Base-by-base conservation (phyloP, 164 flowering plant genomes). In the Umbilicus rupestris region DNA sequence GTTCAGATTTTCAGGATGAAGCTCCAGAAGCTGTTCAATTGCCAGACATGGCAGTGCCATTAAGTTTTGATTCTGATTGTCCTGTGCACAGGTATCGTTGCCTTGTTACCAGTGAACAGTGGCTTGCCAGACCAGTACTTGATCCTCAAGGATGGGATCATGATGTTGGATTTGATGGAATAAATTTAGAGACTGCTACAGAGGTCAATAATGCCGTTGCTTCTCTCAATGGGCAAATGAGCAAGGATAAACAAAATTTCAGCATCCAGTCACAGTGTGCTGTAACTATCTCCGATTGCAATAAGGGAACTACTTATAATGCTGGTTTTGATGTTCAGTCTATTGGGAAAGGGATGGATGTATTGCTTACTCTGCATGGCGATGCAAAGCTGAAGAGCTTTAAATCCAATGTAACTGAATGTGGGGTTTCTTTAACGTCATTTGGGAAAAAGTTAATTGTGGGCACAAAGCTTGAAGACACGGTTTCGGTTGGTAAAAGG, bases 101-200 rank as follows among this genome's bases (percentile, higher is more conserved):
- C 73, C 72, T 92, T 70, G 77, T 81, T 20, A 76, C 87, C 30
- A 76, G 75, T 78, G 90, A 87, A 50, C 83, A 75, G 78, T 85
- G 88, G 86, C 75, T 88, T 63, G 84, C 77, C 49, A 80, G 98
- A 72, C 98, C 98, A 20, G 96, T 88, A 68, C 82, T 87, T 63
- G 97, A 92, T 75, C 88, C 91, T 31, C 87, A 89, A 49, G 97
- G 97, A 69, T 92, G 97, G 97, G 99, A 95, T 78, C 94, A 88
- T 71, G 97, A 95, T 76, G 86, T 89, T 35, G 92, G 99, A 62
- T 90, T 95, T 72, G 99, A 92, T 79, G 99, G 99, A 58, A 77
- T 95, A 71, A 88, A 80, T 74, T 64, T 95, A 63, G 97, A 95
- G 75, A 77, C 86, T 20, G 76, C 83, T 63, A 42, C 71, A 46